Conservation (phyloP, 495 filamentous ascomycete species). For the Cenococcum geophilum region DNA sequence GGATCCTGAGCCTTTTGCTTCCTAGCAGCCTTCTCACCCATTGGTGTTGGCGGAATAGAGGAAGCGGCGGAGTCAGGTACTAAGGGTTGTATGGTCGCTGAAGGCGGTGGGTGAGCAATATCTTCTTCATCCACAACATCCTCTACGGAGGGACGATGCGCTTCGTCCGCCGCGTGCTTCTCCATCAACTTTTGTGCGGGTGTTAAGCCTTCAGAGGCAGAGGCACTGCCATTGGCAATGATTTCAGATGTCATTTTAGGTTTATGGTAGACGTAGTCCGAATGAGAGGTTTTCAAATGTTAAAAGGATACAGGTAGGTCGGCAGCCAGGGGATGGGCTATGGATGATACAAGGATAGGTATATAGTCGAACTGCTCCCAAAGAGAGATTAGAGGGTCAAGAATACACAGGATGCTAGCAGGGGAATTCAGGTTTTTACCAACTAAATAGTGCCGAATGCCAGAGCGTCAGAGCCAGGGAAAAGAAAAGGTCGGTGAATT, state of each 20-base stretch:
- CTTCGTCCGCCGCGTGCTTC: constrained; percentile 61
- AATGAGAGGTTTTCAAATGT: background rate
- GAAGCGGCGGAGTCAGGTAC: constrained; percentile 33
- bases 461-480: background rate
- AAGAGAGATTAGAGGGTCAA: background rate
- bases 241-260: constrained; percentile 46
- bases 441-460: background rate
- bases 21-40: constrained; percentile 54
- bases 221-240: constrained; percentile 29
- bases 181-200: constrained; percentile 72
- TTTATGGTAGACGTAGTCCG: background rate
- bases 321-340: background rate
- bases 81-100: constrained; percentile 34
- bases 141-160: constrained; percentile 67
- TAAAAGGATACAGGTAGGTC: background rate
- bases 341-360: background rate
- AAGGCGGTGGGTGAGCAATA: constrained; percentile 51
- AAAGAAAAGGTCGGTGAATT: background rate
- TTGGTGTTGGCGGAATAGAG: constrained; percentile 37
- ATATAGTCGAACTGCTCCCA: background rate
- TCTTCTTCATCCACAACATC: constrained; percentile 79
- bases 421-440: background rate
- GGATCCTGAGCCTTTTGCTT: constrained; percentile 53
- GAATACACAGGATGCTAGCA: background rate
- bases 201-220: constrained; percentile 32